Evolutionary conservation across 306 rosid species (phyloP).

Genomic region (Cucumis melo): DNA sequence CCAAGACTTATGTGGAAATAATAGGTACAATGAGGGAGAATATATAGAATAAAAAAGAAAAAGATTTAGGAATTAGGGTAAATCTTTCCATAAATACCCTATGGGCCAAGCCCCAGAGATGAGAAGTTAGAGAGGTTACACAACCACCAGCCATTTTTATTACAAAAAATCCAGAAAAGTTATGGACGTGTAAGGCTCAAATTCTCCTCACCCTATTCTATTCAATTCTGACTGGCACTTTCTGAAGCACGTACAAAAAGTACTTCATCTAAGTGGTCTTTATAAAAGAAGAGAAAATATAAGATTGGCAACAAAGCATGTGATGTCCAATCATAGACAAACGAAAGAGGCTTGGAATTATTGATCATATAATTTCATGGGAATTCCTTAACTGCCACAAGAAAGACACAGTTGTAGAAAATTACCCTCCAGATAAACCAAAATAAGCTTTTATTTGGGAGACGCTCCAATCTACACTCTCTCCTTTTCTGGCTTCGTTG

Average conservation of each 20-base stretch:
- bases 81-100: too few relatives aligned
- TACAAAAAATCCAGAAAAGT: not conserved
- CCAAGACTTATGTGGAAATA: too few relatives aligned
- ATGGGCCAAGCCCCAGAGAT: not conserved
- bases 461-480: slow-evolving; percentile 43
- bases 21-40: too few relatives aligned
- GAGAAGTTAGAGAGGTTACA: not conserved
- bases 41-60: too few relatives aligned
- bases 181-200: not conserved
- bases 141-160: not conserved
- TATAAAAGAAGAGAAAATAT: not conserved
- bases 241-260: not conserved
- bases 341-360: not conserved
- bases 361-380: not conserved
- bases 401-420: not conserved
- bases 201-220: not conserved
- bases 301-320: not conserved
- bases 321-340: not conserved
- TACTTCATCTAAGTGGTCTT: not conserved
- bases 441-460: slow-evolving; percentile 72
- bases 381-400: not conserved
- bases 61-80: too few relatives aligned
- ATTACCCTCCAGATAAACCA: slow-evolving; percentile 96
- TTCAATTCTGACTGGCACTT: not conserved
- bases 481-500: slow-evolving; percentile 36